Base-by-base conservation (phyloP, 495 filamentous ascomycete genomes). In the Alectoria sarmentosa region DNA sequence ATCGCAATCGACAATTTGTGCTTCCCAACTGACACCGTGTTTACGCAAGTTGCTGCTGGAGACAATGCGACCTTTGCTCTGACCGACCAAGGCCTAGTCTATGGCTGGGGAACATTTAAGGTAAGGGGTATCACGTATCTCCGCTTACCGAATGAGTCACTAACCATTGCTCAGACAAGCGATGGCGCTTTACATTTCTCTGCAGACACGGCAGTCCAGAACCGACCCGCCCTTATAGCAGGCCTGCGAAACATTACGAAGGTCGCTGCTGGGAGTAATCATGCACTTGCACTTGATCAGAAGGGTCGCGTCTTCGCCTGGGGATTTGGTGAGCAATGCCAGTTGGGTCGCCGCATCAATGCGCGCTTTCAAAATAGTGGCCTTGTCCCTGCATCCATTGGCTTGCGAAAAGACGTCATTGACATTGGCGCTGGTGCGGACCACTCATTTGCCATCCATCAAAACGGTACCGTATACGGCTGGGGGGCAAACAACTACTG, bases 51-150 rank as follows among this genome's bases (percentile, higher is more conserved):
- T 14, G 46, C 46, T 26, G 46, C 46, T 13, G 46, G 46, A 13
- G 46, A 49, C 23, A 49, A 49, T 49, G 46, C 46, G 8, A 49
- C n/a, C 46, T 49, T 49, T 49, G 46, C 46, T 49, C 46, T 49
- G 4, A 49, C 46, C 23, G 46, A 49, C 10, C n/a, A 49, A 14
- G 46, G 46, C 7, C 46, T 11, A 11, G 46, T 49, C 1, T 49
- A 49, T 49, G 23, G 46, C n/a, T 49, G 46, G 46, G 46, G 46
- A 26, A 49, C 46, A 1, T 49, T 49, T 11, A 49, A 28, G 46
- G 46, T 49, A 26, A 49, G 9, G 21, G 13, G 15, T 26, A 26
- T 2, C 10, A n/a, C 23, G 5, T 3, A 26, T 49, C 11, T 21
- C 4, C 23, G 23, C 8, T 8, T 26, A 26, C 46, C 26, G 10